These are phyloP conservation scores for Nemania serpens DNA, from an alignment of 2,329 filamentous ascomycete genomes.

Conservation along the genomic window DNA sequence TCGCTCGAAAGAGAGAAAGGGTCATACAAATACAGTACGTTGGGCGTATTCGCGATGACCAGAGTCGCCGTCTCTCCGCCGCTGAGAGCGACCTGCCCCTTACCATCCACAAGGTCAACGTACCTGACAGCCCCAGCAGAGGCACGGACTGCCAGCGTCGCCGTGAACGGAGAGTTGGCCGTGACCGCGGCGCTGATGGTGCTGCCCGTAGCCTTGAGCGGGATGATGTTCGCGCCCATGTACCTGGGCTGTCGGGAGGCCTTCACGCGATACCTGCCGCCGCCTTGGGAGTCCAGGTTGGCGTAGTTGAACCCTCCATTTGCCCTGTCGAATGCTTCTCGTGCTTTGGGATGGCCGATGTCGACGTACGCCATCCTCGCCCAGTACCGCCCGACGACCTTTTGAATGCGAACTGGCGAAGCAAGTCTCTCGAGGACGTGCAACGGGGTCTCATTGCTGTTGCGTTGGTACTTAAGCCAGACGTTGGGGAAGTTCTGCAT, in stretches of 20 bases:
- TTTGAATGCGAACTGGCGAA: slow-evolving; percentile 43
- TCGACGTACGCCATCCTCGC: slow-evolving; percentile 58
- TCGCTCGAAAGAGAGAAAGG: slow-evolving; percentile 46
- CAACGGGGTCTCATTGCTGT: slow-evolving; percentile 55
- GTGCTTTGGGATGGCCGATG: slow-evolving; percentile 50
- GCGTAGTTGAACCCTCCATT: slow-evolving; percentile 46
- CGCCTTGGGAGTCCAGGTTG: slow-evolving; percentile 46
- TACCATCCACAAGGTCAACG: slow-evolving; percentile 42
- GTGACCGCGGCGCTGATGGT: slow-evolving; percentile 42
- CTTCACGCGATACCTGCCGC: slow-evolving; percentile 48
- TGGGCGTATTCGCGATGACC: slow-evolving; percentile 54
- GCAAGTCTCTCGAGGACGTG: slow-evolving; percentile 50
- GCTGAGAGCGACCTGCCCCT: slow-evolving; percentile 42
- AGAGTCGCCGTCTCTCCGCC: slow-evolving; percentile 49
- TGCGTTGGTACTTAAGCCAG: slow-evolving; percentile 48
- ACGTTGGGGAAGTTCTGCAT: slow-evolving; percentile 49
- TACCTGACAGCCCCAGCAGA: slow-evolving; percentile 44
- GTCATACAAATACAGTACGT: slow-evolving; percentile 49
- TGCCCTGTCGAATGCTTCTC: slow-evolving; percentile 44
- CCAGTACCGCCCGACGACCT: slow-evolving; percentile 55
- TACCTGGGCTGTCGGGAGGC: slow-evolving; percentile 49
- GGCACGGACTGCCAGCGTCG: slow-evolving; percentile 46
- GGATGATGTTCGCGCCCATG: slow-evolving; percentile 56
- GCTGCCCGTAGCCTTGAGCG: slow-evolving; percentile 43
- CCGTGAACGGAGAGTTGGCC: slow-evolving; percentile 45